Evolutionary conservation across 2,329 filamentous ascomycete species (phyloP).

Genomic region (Fusarium sp.): DNA sequence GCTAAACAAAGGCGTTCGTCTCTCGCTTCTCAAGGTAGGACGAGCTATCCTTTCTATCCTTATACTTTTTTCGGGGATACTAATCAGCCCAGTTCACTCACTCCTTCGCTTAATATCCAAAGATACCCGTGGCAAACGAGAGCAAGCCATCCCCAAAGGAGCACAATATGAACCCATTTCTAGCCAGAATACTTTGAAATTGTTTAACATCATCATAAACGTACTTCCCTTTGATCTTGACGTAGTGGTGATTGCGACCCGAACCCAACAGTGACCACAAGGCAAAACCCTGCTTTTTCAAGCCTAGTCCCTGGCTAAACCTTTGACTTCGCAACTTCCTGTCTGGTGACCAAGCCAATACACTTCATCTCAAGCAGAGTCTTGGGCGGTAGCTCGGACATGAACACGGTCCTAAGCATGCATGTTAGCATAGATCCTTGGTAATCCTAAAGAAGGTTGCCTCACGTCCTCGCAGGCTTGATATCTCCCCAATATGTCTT

Average conservation of each 20-base stretch:
- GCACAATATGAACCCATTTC: background rate
- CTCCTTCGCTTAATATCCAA: background rate
- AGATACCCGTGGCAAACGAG: background rate
- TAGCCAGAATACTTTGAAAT: background rate
- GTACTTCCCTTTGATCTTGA: background rate
- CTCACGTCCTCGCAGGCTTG: background rate
- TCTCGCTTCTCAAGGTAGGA: background rate
- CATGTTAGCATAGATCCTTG: background rate
- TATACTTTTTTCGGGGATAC: background rate
- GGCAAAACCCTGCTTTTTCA: background rate
- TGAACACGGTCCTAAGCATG: background rate
- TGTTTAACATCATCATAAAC: too few relatives aligned
- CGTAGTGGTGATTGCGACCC: background rate
- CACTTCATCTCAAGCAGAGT: background rate
- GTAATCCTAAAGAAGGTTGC: background rate
- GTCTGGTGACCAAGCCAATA: background rate
- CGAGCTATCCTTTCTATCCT: background rate
- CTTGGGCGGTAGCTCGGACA: background rate
- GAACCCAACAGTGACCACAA: background rate
- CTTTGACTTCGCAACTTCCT: background rate
- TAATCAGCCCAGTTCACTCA: background rate
- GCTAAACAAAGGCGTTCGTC: background rate
- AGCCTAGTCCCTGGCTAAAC: background rate
- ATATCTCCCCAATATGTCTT: background rate
- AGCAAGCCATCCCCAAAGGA: accelerated